Base-by-base conservation (phyloP, 257 asterid species). In the Coffea canephora region DNA sequence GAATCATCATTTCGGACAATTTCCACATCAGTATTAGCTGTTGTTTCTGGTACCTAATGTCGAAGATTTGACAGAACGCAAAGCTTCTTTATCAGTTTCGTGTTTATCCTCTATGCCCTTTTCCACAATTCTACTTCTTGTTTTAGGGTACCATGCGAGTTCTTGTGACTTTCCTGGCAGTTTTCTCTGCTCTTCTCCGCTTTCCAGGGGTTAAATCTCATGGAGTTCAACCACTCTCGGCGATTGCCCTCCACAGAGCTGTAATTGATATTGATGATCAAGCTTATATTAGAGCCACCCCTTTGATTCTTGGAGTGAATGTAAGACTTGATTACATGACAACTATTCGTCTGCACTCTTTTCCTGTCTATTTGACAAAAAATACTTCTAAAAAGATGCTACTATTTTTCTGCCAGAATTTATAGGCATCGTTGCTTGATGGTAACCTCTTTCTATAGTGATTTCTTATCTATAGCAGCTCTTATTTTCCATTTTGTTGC, bases 171-270 rank as follows among this genome's bases (percentile, higher is more conserved):
- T 73, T 91, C 57, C 50, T 83, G 76, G 87, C 88, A 81, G 78
- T 91, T 82, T 85, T 87, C 27, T 89, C 85, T 95, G 87, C 82
- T 82, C 79, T 87, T 43, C 65, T 80, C 78, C 83, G 80, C 78
- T 77, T 87, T 75, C 75, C 77, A 79, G 90, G 85, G 76, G 97
- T 86, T 79, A 80, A 52, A 49, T 85, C 98, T 25, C 96, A 95
- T 36, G 93, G 93, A 76, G 88, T 73, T 83, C 98, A 95, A 61
- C 97, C 99, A 16, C 93, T 95, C 55, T 83, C 97, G 5, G 43
- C 54, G 36, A 88, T 95, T 69, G 87, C 87, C 5, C 80, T 95
- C 54, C 92, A 92, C 78, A 89, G 87, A 69, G 80, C 94, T 43
- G 89, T 92, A 62, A 50, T 87, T 78, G 92, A 88, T 64, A 79